Evolutionary conservation across 2,329 filamentous ascomycete species (phyloP).

Genomic region (Bisporella sp.): DNA sequence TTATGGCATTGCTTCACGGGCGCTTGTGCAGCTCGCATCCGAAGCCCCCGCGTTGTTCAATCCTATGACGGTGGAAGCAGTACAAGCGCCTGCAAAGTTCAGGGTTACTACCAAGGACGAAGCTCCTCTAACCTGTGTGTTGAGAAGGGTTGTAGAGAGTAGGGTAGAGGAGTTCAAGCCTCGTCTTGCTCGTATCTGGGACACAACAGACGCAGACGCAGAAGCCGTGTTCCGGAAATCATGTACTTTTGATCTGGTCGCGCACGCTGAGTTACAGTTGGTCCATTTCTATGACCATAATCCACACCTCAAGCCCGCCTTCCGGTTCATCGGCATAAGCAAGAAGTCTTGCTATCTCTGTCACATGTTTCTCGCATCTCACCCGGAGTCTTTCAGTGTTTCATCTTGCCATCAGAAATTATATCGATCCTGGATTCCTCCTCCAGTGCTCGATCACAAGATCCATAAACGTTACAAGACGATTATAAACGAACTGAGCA

Average conservation of each 20-base stretch:
- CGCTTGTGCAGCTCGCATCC: conserved; percentile 24
- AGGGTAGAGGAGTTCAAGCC: conserved; percentile 2
- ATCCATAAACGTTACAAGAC: no score
- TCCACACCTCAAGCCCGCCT: conserved; percentile 11
- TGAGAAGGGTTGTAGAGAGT: conserved; percentile 5
- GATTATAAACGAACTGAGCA: no score
- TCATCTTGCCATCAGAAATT: no score
- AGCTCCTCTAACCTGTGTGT: conserved; percentile 1
- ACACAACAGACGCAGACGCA: conserved; percentile 12
- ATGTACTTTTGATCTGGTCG: conserved; percentile 17
- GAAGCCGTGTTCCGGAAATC: conserved; percentile 11
- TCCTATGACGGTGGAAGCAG: conserved; percentile 14
- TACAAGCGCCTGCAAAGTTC: conserved; percentile 8
- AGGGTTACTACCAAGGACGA: background rate
- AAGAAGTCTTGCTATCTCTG: no score
- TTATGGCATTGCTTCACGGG: conserved; percentile 21
- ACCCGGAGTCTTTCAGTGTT: no score
- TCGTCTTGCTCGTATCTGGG: conserved; percentile 12
- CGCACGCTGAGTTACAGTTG: conserved; percentile 29
- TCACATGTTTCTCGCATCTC: no score
- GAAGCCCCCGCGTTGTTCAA: conserved; percentile 20
- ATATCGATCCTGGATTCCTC: no score
- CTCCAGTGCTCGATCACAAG: no score
- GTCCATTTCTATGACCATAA: conserved; percentile 26
- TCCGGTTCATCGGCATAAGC: no score